Percentiles rank a stretch among this genome's conserved stretches.
Evolutionary conservation across 371 early-diverging fungal species (phyloP).

Genomic region (Mortierella sp.): DNA sequence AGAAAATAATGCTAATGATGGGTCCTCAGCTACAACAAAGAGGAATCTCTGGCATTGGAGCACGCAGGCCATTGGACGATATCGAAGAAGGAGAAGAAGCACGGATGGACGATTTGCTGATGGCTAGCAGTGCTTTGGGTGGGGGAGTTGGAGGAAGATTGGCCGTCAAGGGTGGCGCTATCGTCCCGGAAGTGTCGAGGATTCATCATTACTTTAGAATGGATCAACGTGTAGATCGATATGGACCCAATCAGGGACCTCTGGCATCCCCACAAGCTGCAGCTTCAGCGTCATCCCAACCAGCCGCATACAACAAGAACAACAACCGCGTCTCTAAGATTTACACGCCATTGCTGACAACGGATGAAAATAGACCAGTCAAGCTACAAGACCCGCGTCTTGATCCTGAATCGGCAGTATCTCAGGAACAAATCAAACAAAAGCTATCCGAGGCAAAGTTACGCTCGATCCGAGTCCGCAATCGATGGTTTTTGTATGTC

Average conservation of each 20-base stretch:
- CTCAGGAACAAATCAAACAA: slow-evolving; percentile 45
- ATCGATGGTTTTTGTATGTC: slow-evolving; percentile 50
- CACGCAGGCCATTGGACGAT: slow-evolving; percentile 17
- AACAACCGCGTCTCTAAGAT: slow-evolving; percentile 22
- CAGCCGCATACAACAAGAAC: slow-evolving; percentile 21
- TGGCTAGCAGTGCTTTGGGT: slow-evolving; percentile 9
- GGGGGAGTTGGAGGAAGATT: slow-evolving; percentile 10
- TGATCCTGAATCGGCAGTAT: slow-evolving; percentile 22
- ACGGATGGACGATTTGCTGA: slow-evolving; percentile 46
- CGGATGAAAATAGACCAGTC: background rate
- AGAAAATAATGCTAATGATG: slow-evolving; percentile 33
- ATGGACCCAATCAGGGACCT: slow-evolving; percentile 20
- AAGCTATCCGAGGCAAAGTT: slow-evolving; percentile 40
- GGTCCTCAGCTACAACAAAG: slow-evolving; percentile 11
- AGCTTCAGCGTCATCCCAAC: slow-evolving; percentile 16
- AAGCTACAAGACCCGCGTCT: slow-evolving; percentile 12
- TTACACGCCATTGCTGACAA: slow-evolving; percentile 22
- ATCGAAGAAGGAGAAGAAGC: slow-evolving; percentile 52
- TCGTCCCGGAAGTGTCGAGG: slow-evolving; percentile 31
- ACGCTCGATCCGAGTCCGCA: slow-evolving; percentile 44
- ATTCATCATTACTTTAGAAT: slow-evolving; percentile 51
- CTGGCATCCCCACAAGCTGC: background rate
- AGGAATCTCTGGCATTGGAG: background rate
- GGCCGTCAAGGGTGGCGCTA: slow-evolving; percentile 19
- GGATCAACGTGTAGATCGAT: slow-evolving; percentile 39